Evolutionary conservation across 2,329 filamentous ascomycete genomes (phyloP).

Genomic region (Thielaviopsis punctulata): DNA sequence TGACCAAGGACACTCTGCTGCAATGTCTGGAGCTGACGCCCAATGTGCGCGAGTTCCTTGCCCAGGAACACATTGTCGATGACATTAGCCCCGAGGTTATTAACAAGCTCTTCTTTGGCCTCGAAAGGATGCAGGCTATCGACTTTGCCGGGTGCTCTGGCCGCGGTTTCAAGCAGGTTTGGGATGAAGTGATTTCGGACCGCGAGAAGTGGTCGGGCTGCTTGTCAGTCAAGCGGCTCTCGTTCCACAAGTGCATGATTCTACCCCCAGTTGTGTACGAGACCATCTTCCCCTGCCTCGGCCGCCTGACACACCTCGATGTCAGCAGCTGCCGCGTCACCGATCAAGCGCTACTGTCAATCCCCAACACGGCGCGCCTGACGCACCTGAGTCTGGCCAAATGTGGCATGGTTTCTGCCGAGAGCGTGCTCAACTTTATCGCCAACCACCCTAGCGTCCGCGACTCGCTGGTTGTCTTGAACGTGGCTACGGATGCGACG

Average conservation of each 20-base stretch:
- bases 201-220: constrained; percentile 29
- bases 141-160: constrained; percentile 68
- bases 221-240: constrained; percentile 18
- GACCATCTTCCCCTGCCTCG: constrained; percentile 51
- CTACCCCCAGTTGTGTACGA: constrained; percentile 52
- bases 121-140: constrained; percentile 47
- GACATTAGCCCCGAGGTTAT: constrained; percentile 55
- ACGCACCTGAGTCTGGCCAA: constrained; percentile 66
- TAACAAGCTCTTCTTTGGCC: constrained; percentile 49
- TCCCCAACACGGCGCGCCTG: constrained; percentile 53
- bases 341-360: constrained; percentile 49
- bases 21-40: constrained; percentile 56
- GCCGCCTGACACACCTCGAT: constrained; percentile 57
- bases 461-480: constrained; percentile 49
- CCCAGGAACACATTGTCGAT: constrained; percentile 65
- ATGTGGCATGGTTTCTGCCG: constrained; percentile 51
- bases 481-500: constrained; percentile 53
- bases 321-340: constrained; percentile 64
- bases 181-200: constrained; percentile 36
- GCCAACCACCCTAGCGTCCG: constrained; percentile 51
- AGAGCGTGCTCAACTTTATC: constrained; percentile 52
- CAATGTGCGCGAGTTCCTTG: constrained; percentile 59
- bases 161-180: constrained; percentile 45
- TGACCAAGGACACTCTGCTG: constrained; percentile 56
- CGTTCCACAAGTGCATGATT: constrained; percentile 62